Conservation (phyloP, 2,329 filamentous ascomycete genomes). For the Bretziella fagacearum region DNA sequence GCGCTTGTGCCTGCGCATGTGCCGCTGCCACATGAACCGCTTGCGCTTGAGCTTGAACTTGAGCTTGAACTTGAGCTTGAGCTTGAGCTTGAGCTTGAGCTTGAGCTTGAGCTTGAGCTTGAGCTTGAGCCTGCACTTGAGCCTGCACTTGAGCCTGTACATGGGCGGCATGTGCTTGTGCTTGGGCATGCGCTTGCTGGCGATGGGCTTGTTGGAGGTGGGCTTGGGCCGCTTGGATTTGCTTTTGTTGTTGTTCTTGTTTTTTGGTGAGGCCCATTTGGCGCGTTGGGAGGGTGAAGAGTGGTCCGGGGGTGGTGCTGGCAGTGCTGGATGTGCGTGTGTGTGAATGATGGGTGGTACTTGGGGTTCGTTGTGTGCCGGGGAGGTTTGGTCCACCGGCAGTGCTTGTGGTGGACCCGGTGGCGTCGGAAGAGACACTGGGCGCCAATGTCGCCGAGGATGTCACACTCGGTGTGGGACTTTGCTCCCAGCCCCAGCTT, state of each 20-base stretch:
- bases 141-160: constrained; percentile 14
- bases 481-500: constrained; percentile 55
- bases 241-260: constrained; percentile 14
- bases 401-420: background rate
- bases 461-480: background rate
- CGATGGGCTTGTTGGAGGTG: constrained; percentile 14
- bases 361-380: background rate
- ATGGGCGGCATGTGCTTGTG: background rate
- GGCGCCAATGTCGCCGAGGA: too few relatives aligned
- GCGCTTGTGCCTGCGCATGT: constrained; percentile 10
- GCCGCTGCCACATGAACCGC: constrained; percentile 1
- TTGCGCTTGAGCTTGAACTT: constrained; percentile 3
- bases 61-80: constrained; percentile 4
- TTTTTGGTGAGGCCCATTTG: constrained; percentile 12
- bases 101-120: constrained; percentile 12
- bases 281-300: constrained; percentile 6
- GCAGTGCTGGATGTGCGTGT: constrained; percentile 4
- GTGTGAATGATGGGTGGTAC: background rate
- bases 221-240: constrained; percentile 12
- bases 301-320: background rate
- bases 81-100: constrained; percentile 7
- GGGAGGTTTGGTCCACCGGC: background rate
- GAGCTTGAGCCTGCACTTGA: constrained; percentile 14
- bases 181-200: constrained; percentile 4
- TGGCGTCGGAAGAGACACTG: background rate